phyloP scores from a whole-genome alignment of 345 rosid species.

The Eutrema heterophyllum region DNA sequence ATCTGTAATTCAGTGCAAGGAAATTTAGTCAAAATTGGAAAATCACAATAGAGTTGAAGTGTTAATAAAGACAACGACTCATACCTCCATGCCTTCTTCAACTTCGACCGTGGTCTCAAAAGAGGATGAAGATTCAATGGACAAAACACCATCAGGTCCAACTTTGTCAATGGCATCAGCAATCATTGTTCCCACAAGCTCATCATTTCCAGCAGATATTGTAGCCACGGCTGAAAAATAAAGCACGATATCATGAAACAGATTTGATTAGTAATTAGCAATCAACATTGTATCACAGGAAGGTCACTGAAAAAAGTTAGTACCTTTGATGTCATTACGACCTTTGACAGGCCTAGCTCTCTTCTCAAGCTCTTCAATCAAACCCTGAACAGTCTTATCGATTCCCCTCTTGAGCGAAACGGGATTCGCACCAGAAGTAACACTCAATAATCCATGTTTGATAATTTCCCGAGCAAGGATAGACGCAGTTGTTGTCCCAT shows the following conservation, averaged over 20 bases:
- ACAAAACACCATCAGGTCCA: slow-evolving; percentile 98
- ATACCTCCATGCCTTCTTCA: slow-evolving; percentile 98
- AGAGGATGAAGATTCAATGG: slow-evolving; percentile 96
- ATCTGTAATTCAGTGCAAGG: slow-evolving; percentile 42
- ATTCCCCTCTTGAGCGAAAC: slow-evolving; percentile 88
- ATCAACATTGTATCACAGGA: background rate
- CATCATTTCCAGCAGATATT: slow-evolving; percentile 97
- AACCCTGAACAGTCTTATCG: slow-evolving; percentile 72
- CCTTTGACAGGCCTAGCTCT: slow-evolving; percentile 82
- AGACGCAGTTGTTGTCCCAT: slow-evolving; percentile 97
- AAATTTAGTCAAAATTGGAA: background rate
- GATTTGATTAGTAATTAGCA: background rate
- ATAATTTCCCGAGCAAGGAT: slow-evolving; percentile 92
- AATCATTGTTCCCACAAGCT: slow-evolving; percentile 87
- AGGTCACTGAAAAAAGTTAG: background rate
- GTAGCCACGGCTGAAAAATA: slow-evolving; percentile 66
- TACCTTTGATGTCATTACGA: slow-evolving; percentile 85
- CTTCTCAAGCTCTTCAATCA: slow-evolving; percentile 84
- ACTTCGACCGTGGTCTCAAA: slow-evolving; percentile 95
- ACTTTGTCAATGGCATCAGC: slow-evolving; percentile 99
- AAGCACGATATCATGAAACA: background rate
- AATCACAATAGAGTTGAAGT: background rate
- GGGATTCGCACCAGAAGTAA: slow-evolving; percentile 95
- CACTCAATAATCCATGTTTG: slow-evolving; percentile 77
- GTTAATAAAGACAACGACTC: background rate